Conservation (phyloP, 2,329 filamentous ascomycete species). For the Colletotrichum tabaci region DNA sequence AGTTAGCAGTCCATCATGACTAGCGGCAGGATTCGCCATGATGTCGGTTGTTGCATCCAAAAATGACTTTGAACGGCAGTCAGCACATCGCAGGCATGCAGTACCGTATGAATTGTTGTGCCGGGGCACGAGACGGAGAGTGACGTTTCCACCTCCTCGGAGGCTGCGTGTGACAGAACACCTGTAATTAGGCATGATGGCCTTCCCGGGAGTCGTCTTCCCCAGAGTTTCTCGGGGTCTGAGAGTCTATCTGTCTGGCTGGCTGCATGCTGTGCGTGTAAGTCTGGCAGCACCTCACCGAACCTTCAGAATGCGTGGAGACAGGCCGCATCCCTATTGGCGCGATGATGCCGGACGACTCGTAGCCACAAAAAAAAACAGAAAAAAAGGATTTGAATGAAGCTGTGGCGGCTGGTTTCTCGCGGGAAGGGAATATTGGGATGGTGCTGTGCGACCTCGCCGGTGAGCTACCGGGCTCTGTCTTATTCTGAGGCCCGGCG, state of each 20-base stretch:
- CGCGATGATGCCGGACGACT: neutral
- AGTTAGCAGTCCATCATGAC: slow-evolving; percentile 3
- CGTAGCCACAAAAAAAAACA: neutral
- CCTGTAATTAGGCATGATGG: too few relatives aligned
- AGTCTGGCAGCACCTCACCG: slow-evolving; percentile 25
- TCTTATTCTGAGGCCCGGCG: neutral
- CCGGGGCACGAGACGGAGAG: neutral
- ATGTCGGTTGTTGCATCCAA: neutral
- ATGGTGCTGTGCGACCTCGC: slow-evolving; percentile 8
- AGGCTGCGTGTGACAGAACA: too few relatives aligned
- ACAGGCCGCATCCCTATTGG: neutral
- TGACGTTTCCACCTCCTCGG: too few relatives aligned
- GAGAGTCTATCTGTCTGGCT: neutral
- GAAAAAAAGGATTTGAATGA: too few relatives aligned
- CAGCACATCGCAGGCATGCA: neutral
- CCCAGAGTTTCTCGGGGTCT: slow-evolving; percentile 16
- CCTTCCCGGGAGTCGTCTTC: neutral
- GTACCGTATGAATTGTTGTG: too few relatives aligned
- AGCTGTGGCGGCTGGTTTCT: too few relatives aligned
- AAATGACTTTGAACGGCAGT: slow-evolving; percentile 10
- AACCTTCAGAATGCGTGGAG: slow-evolving; percentile 21
- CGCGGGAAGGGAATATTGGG: too few relatives aligned
- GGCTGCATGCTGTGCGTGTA: slow-evolving; percentile 26
- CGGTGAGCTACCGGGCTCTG: neutral
- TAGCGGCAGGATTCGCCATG: slow-evolving; percentile 1